phyloP scores from a whole-genome alignment of 345 rosid species.

The Clarkia xantiana region DNA sequence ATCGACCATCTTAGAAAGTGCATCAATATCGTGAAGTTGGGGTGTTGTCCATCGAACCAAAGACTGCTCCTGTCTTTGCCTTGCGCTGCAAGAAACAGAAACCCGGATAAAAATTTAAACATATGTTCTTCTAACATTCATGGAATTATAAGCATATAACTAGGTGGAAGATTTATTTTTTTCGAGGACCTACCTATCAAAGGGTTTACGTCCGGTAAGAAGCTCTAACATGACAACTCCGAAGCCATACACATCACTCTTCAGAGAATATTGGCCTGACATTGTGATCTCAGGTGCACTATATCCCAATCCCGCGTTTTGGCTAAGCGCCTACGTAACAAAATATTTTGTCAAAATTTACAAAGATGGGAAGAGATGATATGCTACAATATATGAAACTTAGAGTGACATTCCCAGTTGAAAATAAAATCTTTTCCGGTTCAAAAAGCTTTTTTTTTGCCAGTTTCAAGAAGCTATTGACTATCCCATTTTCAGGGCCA shows the following conservation, averaged over 20 bases:
- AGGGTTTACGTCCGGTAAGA: constrained; percentile 93
- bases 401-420: too few relatives aligned
- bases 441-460: too few relatives aligned
- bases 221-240: constrained; percentile 99
- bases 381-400: too few relatives aligned
- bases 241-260: constrained; percentile 91
- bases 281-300: constrained; percentile 86
- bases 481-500: too few relatives aligned
- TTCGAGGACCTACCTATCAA: constrained; percentile 50
- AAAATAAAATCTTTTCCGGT: too few relatives aligned
- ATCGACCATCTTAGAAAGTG: constrained; percentile 94
- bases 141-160: too few relatives aligned
- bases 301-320: constrained; percentile 55
- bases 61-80: constrained; percentile 83
- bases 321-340: constrained; percentile 45
- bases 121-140: too few relatives aligned
- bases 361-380: too few relatives aligned
- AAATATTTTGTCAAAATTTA: too few relatives aligned
- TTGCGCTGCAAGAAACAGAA: constrained; percentile 38
- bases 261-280: constrained; percentile 80
- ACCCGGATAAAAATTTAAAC: background rate
- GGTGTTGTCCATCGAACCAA: constrained; percentile 99
- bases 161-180: too few relatives aligned
- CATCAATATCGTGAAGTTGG: constrained; percentile 97
- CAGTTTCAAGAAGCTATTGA: too few relatives aligned